Evolutionary conservation across 345 rosid genomes (phyloP), one percentile per base, ranked within the genome.

Genomic region (Rhizophora apiculata): DNA sequence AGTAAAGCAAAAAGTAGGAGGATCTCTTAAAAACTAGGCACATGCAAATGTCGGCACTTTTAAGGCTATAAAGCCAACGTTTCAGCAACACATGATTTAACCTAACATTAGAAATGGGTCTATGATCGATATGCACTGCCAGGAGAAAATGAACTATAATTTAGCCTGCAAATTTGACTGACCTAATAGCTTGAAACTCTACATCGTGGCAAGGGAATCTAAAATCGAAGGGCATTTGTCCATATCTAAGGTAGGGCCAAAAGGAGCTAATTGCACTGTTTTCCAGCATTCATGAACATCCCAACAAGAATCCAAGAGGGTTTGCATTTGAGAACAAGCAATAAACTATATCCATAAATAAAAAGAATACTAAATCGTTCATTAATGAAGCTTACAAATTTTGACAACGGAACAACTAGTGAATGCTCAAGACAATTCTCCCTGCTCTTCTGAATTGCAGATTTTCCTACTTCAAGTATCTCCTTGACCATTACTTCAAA

Each of bases 31-130:
- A 60, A 48, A 48, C 55, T 16, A 60, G 30, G 65, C 65, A 48
- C 49, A 60, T 30, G 65, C 60, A n/a, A 68, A 60, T 8, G 5
- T 27, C 4, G 31, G 70, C 43, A 62, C 55, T 26, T 67, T 67
- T 39, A 24, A 16, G 43, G 36, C 63, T 36, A 26, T 2, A n/a
- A 15, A 29, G 43, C 30, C 54, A 30, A 27, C 21, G 43, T 29
- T 31, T 46, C 48, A 29, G 65, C 7, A 60, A 52, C 22, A 4
- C 16, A 31, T 60, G 53, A 30, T 68, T 68, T 60, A 30, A 18
- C 18, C 15, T 9, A 52, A 7, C 37, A 8, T 7, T 34, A 31
- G 16, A 31, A 34, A 51, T 16, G 21, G 66, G 62, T 19, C 52
- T 24, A 53, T 19, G 24, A 70, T 19, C 52, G 18, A 53, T 19